Evolutionary conservation across 805 yeast species (phyloP).

Genomic region (Cyberlindnera xishuangbannaensis): DNA sequence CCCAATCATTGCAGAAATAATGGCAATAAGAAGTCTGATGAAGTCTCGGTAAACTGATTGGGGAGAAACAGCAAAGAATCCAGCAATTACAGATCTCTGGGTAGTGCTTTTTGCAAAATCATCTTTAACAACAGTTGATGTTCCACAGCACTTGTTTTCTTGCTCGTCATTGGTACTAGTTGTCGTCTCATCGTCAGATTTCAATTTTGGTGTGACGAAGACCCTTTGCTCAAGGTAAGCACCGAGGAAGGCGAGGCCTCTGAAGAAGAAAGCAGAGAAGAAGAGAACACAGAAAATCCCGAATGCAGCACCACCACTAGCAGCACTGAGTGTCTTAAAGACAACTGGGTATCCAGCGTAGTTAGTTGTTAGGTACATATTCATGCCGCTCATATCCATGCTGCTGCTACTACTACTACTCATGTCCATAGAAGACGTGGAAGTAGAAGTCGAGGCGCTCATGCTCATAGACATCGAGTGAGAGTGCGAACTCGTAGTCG

Average conservation of each 20-base stretch:
- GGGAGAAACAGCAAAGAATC: constrained; percentile 30
- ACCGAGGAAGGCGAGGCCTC: constrained; percentile 53
- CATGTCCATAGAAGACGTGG: constrained; percentile 12
- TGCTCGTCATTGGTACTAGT: constrained; percentile 5
- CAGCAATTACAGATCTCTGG: constrained; percentile 25
- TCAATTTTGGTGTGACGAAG: constrained; percentile 21
- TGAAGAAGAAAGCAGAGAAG: constrained; percentile 50
- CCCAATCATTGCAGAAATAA: constrained; percentile 59
- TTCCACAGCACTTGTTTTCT: constrained; percentile 10
- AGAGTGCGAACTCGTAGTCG: not conserved
- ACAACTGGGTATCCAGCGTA: constrained; percentile 57
- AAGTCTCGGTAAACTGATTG: constrained; percentile 43
- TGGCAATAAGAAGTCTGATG: constrained; percentile 48
- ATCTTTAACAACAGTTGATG: not conserved
- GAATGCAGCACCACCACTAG: constrained; percentile 55
- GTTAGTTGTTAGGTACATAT: constrained; percentile 46
- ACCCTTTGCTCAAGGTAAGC: constrained; percentile 65
- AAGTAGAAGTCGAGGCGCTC: constrained; percentile 1
- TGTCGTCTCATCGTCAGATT: constrained; percentile 8
- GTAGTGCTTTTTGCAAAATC: constrained; percentile 1
- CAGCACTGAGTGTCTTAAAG: constrained; percentile 49
- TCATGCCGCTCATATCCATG: constrained; percentile 37
- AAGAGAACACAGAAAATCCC: constrained; percentile 65
- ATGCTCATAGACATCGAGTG: constrained; percentile 1
- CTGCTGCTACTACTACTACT: too few species aligned